Evolutionary conservation across 164 flowering plant genomes (phyloP), one percentile per base, ranked within the genome.

Genomic region (Tinospora cordifolia): DNA sequence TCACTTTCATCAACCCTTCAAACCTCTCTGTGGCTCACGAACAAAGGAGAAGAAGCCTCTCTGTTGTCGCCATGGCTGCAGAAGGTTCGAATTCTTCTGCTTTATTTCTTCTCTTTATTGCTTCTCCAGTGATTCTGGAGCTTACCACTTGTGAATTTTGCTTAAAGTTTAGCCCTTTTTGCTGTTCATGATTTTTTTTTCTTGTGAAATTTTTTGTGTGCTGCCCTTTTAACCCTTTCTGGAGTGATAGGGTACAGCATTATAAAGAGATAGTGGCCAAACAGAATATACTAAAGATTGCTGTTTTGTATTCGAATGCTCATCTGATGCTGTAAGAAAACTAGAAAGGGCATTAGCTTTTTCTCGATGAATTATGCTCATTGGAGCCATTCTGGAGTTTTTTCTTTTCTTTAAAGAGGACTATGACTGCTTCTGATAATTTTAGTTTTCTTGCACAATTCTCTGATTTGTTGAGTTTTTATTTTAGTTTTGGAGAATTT

Each of bases 71-170:
- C 77, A 78, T 78, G 80, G 77, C 77, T 69, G 73, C 13, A 22
- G 92, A 83, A 60, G 87, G 88, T 86, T 34, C 69, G 63, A n/a
- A n/a, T 64, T 17, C 71, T 66, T 70, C 10, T 51, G 21, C 34
- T 46, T 14, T 38, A 34, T 13, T 49, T 2, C 4, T 6, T 36
- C 8, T 17, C n/a, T 71, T 68, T n/a, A 39, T n/a, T 19, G 71
- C 3, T 64, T 68, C 44, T 63, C 6, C 19, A 25, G 63, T 68
- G 24, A 21, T 49, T 67, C 36, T 22, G 24, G 51, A 30, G 34
- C 17, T 59, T 21, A 66, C 70, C 58, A 41, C 59, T 66, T 59
- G 14, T 46, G 59, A 51, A 60, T 62, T 46, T 73, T 60, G 60
- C 9, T 3, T 54, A 19, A 19, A 54, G 24, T 21, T n/a, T n/a